Evolutionary conservation across 208 protist species (phyloP).

Genomic region (Trichomonas vaginalis): DNA sequence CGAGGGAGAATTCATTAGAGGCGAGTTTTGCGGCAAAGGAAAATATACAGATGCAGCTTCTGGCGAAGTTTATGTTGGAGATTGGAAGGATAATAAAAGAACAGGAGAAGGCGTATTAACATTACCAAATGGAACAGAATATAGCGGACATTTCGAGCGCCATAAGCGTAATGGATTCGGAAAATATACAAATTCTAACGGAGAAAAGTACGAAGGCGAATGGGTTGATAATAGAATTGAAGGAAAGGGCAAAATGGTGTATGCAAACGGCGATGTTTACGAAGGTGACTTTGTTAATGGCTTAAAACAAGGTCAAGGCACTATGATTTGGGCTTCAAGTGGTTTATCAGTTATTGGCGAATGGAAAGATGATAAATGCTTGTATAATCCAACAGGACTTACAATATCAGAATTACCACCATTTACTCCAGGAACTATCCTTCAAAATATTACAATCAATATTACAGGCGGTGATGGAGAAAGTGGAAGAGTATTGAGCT

Average conservation of each 20-base stretch:
- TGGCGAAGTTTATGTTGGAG: not conserved
- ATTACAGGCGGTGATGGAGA: not conserved
- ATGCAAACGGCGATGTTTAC: slow-evolving; percentile 1
- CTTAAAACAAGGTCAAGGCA: not conserved
- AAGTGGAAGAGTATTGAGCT: not conserved
- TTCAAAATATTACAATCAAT: not conserved
- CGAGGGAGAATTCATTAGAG: not conserved
- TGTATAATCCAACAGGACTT: not conserved
- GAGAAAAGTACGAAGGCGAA: not conserved
- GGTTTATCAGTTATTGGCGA: not conserved
- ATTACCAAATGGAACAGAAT: not conserved
- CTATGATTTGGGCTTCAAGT: not conserved
- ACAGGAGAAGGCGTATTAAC: not conserved
- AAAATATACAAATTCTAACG: not conserved
- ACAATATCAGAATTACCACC: not conserved
- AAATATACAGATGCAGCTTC: not conserved
- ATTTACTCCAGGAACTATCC: not conserved
- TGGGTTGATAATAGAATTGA: not conserved
- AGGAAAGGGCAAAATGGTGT: not conserved
- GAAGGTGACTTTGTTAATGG: not conserved
- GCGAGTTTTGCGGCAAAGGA: not conserved
- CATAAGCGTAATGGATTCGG: not conserved
- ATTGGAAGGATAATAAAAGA: not conserved
- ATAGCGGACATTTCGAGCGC: not conserved
- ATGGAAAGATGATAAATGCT: not conserved